Base-by-base conservation (phyloP, 805 yeast genomes). In the Yueomyces sinensis region DNA sequence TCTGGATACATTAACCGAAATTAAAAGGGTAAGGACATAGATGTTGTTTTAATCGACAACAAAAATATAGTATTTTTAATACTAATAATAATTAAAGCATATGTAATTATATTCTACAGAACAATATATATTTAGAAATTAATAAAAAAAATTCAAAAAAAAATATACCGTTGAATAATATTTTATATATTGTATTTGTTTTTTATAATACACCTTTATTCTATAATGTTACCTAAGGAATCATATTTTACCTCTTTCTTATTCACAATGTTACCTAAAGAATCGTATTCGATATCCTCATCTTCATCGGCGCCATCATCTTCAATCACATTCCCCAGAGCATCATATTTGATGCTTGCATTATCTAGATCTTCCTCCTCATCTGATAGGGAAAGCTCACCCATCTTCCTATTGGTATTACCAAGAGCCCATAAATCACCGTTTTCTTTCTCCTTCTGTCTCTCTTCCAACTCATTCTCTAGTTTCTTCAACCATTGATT, bases 351-450 rank as follows among this genome's bases (percentile, higher is more conserved):
- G 3, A 37, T 28, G 14, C 38, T 30, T 16, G 20, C 23, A 4
- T 25, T 4, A 13, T 20, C 37, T 13, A 18, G 30, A 9, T 33
- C 40, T 18, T 31, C 41, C 25, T 33, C 41, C 3, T 37, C 38
- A 7, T 37, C 42, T 13, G 28, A 36, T 18, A 42, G 42, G 4
- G 34, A 41, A 6, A 15, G 13, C 3, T 52, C 57, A 37, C 33
- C 44, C 33, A 37, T 32, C 5, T 41, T 42, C 42, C 78, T 71
- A 43, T 83, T 83, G 3, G 79, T 76, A 46, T 81, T 82, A 0
- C 94, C 94, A 61, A 74, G 68, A 56, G 70, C 61, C 93, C 93
- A 82, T 4, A 79, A 55, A 54, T 82, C 94, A 9, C 58, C 67
- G 17, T 61, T 62, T 3, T 66, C 64, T 35, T 63, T 64, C 35